phyloP scores from a whole-genome alignment of 2,329 filamentous ascomycete species.

The Botrytis pseudocinerea region DNA sequence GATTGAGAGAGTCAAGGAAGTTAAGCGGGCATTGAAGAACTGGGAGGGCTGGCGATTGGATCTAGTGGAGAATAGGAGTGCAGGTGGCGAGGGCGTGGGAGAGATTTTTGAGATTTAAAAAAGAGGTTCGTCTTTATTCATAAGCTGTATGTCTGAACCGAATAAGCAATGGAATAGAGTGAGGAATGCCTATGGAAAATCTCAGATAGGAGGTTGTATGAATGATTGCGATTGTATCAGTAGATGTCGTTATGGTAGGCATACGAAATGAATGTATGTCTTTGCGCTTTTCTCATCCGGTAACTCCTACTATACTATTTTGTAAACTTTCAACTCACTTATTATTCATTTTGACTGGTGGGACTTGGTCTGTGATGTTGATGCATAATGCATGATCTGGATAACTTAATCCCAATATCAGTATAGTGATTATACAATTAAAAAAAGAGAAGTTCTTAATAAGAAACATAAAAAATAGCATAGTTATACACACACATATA shows the following conservation, averaged over 20 bases:
- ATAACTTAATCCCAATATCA: no score
- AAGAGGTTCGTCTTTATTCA: neutral
- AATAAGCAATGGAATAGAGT: neutral
- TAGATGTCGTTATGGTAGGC: neutral
- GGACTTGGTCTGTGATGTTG: no score
- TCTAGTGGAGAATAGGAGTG: constrained; percentile 55
- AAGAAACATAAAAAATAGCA: no score
- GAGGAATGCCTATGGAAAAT: neutral
- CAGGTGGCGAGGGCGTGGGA: constrained; percentile 58
- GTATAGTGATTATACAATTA: no score
- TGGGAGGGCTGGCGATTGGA: constrained; percentile 69
- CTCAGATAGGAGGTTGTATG: neutral
- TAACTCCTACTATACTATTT: no score
- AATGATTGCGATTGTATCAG: neutral
- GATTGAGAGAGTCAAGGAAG: constrained; percentile 63
- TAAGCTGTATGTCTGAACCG: neutral
- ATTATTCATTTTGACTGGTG: no score
- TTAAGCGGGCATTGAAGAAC: constrained; percentile 63
- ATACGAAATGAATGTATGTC: neutral
- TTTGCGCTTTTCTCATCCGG: no score
- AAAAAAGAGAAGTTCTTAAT: no score
- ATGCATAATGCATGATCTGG: no score
- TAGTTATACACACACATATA: no score
- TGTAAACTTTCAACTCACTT: no score
- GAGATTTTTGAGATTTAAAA: constrained; percentile 63